phyloP scores from a whole-genome alignment of 108 stramenopile genomes.

The Fragilaria crotonensis region DNA sequence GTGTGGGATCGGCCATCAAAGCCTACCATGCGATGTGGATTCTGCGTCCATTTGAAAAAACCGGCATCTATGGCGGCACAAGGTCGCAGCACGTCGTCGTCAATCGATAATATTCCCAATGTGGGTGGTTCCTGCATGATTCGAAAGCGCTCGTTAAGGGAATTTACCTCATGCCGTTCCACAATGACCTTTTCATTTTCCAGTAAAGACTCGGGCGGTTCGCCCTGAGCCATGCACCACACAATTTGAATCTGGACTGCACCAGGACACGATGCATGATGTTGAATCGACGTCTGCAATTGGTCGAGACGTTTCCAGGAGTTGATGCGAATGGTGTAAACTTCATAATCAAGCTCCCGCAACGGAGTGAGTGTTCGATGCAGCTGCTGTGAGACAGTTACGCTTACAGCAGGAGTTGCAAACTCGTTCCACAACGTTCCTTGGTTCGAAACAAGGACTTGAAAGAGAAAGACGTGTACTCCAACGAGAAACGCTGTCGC shows the following conservation, averaged over 20 bases:
- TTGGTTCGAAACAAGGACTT: neutral
- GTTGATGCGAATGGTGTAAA: slow-evolving; percentile 73
- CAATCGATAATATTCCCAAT: slow-evolving; percentile 66
- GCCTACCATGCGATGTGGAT: slow-evolving; percentile 77
- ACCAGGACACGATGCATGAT: slow-evolving; percentile 47
- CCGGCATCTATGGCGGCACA: slow-evolving; percentile 79
- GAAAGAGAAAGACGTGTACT: slow-evolving; percentile 1
- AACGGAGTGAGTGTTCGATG: neutral
- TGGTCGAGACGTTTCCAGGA: slow-evolving; percentile 66
- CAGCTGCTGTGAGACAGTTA: neutral
- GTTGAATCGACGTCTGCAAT: slow-evolving; percentile 36
- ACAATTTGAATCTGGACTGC: slow-evolving; percentile 63
- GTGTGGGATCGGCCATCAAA: slow-evolving; percentile 72
- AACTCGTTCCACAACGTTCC: neutral
- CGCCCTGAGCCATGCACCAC: slow-evolving; percentile 47
- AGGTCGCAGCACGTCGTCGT: slow-evolving; percentile 79
- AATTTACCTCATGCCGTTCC: slow-evolving; percentile 60
- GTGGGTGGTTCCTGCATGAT: slow-evolving; percentile 46
- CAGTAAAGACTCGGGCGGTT: slow-evolving; percentile 19
- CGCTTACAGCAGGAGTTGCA: neutral
- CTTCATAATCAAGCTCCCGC: slow-evolving; percentile 25
- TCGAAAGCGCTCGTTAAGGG: slow-evolving; percentile 73
- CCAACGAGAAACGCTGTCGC: too few relatives aligned
- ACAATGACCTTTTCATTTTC: slow-evolving; percentile 40
- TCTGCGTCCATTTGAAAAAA: slow-evolving; percentile 65